Evolutionary conservation across 805 yeast species (phyloP), one percentile per base, ranked within the genome.

Genomic region (Nakazawaea laoshanensis): DNA sequence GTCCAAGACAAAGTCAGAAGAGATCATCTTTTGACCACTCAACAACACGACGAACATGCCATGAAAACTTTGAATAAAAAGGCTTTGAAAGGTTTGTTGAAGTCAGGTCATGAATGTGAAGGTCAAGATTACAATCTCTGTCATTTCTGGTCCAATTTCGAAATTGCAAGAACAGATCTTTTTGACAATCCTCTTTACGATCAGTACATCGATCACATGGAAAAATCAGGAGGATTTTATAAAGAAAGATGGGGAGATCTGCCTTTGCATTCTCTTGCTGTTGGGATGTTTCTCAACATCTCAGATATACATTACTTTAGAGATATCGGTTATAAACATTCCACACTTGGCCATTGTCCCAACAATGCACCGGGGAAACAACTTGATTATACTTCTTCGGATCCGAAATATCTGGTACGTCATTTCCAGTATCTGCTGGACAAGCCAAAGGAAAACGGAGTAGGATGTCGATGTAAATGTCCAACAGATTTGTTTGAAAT

Each of bases 241-340:
- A 67, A 70, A 34, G 96, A 92, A 53, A 62, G 98, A 48, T 89
- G 97, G 97, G 97, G 97, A 2, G 97, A 89, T 63, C 96, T 96
- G 0, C 95, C 96, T 0, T 77, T 89, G 4, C 96, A 87, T 52
- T 79, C 96, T 0, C 55, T 92, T 15, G 97, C 94, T 0, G 72
- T 82, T 4, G 89, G 86, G 0, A 65, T 92, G 69, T 63, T 82
- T 46, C 59, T 88, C 26, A 66, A 80, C 38, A 53, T 77, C 3
- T 60, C 70, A 2, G 84, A 88, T 37, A 61, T 89, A 7, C 96
- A 89, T 56, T 89, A 87, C 56, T 89, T 89, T 58, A 62, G 96
- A 41, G 96, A 89, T 49, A 78, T 89, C 42, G 97, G 97, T 1
- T 89, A 88, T 55, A 65, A 73, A 36, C 96, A 89, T 51, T 70